Evolutionary conservation across 176 grass and related monocot species (phyloP), one percentile per base, ranked within the genome.

Genomic region (Cocos nucifera): DNA sequence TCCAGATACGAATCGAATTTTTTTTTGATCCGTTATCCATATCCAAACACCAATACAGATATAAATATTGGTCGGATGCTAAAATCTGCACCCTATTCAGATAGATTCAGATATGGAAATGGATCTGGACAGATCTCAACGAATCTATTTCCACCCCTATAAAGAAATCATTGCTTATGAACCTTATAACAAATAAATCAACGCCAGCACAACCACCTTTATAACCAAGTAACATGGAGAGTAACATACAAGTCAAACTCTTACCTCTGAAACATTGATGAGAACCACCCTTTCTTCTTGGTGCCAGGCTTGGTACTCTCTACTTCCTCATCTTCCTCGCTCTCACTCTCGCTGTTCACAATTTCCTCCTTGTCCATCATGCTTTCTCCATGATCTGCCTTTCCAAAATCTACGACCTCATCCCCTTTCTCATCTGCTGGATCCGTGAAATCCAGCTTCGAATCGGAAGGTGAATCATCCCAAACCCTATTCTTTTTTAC

Each of bases 321-420:
- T 49, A 62, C 75, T 62, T 59, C 78, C 25, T 72, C 86, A 12
- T 86, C 71, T 18, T 90, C 80, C 19, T 87, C 86, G 0, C 77
- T 69, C 72, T 97, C 92, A 0, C 78, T 89, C 22, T 90, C 91
- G 7, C 76, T 95, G 77, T 75, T 90, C 49, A 88, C 19, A 53
- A 50, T 53, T 15, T 96, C 92, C 62, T 96, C 87, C 69, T 96
- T 96, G 66, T 96, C 92, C 92, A 96, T 96, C 92, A 96, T 96
- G 75, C 86, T 96, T 35, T 80, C 81, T 16, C 86, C 91, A 30
- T 79, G 80, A 50, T 70, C 59, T 22, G 69, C 65, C 20, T 51
- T 59, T 18, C 64, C 57, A 59, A 71, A 69, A 44, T 73, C 63
- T 10, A 78, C 75, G 19, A 58, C 62, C 58, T 48, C 58, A 60